phyloP scores from a whole-genome alignment of 495 filamentous ascomycete species.

The Staphylotrichum tortipilum region DNA sequence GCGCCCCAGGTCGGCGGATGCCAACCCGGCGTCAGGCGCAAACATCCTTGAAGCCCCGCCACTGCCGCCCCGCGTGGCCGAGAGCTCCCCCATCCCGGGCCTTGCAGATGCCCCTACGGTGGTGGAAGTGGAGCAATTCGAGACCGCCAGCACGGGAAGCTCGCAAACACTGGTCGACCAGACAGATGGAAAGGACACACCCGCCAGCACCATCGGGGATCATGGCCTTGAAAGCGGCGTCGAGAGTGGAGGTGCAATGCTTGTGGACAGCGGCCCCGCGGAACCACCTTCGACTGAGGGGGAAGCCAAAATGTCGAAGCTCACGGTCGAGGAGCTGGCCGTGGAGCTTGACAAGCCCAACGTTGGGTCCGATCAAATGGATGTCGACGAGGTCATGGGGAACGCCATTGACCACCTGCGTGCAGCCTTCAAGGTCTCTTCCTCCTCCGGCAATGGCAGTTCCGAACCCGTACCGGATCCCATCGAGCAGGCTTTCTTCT shows the following conservation, averaged over 20 bases:
- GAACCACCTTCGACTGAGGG: slow-evolving; percentile 5
- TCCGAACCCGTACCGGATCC: slow-evolving; percentile 50
- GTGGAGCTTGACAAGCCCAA: slow-evolving; percentile 36
- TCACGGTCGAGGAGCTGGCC: slow-evolving; percentile 34
- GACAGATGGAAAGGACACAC: slow-evolving; percentile 16
- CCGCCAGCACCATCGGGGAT: slow-evolving; percentile 4
- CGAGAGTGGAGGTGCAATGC: background rate
- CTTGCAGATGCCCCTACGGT: slow-evolving; percentile 12
- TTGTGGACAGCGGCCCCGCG: slow-evolving; percentile 6
- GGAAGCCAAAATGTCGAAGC: slow-evolving; percentile 14
- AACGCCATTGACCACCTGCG: slow-evolving; percentile 84
- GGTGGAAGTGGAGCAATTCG: slow-evolving; percentile 10
- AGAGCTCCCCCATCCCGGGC: slow-evolving; percentile 5
- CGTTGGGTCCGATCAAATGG: slow-evolving; percentile 56
- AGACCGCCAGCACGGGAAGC: slow-evolving; percentile 30
- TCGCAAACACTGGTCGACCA: slow-evolving; percentile 36
- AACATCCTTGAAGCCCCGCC: slow-evolving; percentile 13
- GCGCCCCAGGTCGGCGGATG: slow-evolving; percentile 4
- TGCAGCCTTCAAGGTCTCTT: slow-evolving; percentile 71
- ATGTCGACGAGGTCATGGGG: slow-evolving; percentile 91
- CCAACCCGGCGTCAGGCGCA: background rate
- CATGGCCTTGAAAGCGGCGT: slow-evolving; percentile 3
- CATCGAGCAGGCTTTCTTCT: slow-evolving; percentile 56
- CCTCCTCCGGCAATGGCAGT: slow-evolving; percentile 41
- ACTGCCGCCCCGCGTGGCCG: slow-evolving; percentile 20